Evolutionary conservation across 2,329 filamentous ascomycete genomes (phyloP).

Genomic region (Microthyrium microscopicum): DNA sequence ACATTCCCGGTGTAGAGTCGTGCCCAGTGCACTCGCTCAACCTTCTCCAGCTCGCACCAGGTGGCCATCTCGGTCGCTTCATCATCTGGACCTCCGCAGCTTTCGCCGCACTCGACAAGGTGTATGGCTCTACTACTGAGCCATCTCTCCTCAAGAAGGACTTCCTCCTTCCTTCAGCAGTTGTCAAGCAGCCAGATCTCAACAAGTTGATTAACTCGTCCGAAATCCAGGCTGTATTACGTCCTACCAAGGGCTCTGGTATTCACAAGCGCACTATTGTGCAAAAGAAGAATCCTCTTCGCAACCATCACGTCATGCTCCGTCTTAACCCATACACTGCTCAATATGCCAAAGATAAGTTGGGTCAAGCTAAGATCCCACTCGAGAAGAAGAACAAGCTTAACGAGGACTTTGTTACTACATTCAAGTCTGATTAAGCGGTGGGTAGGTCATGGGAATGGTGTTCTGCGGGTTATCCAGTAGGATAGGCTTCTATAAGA

Average conservation of each 20-base stretch:
- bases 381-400: constrained; percentile 42
- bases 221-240: constrained; percentile 92
- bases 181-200: constrained; percentile 88
- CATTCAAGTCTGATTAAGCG: too few relatives aligned
- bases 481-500: too few relatives aligned
- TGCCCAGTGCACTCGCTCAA: constrained; percentile 86
- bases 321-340: constrained; percentile 96
- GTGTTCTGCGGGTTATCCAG: too few relatives aligned
- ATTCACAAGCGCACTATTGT: constrained; percentile 77
- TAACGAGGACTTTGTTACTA: constrained; percentile 35
- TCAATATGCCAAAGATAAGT: constrained; percentile 72
- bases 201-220: constrained; percentile 97
- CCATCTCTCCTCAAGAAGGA: constrained; percentile 94
- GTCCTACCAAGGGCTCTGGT: constrained; percentile 76
- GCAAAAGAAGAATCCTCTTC: constrained; percentile 99
- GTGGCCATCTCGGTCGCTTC: constrained; percentile 97
- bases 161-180: constrained; percentile 87
- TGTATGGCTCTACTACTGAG: constrained; percentile 88
- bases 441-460: too few relatives aligned
- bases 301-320: constrained; percentile 97
- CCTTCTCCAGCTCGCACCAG: constrained; percentile 96
- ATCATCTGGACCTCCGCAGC: constrained; percentile 96
- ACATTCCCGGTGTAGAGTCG: constrained; percentile 96
- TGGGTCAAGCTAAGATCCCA: constrained; percentile 53
- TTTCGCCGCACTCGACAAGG: constrained; percentile 88